Evolutionary conservation across 768 basidiomycete species (phyloP), one percentile per base, ranked within the genome.

Genomic region (Arthromyces matolae): DNA sequence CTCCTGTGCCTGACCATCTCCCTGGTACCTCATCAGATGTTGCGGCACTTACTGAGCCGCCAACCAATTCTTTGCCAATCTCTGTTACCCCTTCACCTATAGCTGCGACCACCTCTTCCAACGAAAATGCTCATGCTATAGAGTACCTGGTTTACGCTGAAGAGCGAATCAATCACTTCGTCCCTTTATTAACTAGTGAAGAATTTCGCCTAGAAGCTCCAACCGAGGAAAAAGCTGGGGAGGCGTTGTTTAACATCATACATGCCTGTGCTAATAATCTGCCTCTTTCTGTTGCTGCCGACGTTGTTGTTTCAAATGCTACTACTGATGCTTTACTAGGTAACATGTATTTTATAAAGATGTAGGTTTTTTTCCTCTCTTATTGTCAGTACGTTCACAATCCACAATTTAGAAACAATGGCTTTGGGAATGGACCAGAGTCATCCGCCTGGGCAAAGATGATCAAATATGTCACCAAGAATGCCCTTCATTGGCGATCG

Each of bases 281-380:
- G 4, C 13, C 22, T 1, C 3, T 8, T 13, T 14, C 7, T 0
- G 4, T 23, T 0, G 0, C n/a, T 38, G 12, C 6, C 0, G 12
- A 7, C 4, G 10, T 13, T 13, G 6, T 14, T 2, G n/a, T 38
- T 7, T 3, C 13, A 7, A 38, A 38, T 5, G 3, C 3, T 14
- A 23, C 2, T 1, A 6, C 24, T 6, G 0, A 23, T 1, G 36
- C 22, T 10, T 14, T 38, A 5, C 20, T 23, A 7, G 7, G 6
- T 14, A 13, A 4, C 1, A 6, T 38, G 3, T 6, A 22, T 7
- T n/a, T 7, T 38, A 22, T 38, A 8, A 8, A 38, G 12, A 22
- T 38, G 20, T 38, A 23, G n/a, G 20, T 23, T 8, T 13, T 5
- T 1, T 2, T 14, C 5, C 1, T 14, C 22, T 38, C 10, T 14